Base-by-base conservation (phyloP, 1,284 basidiomycete genomes). In the Moesziomyces aphidis region DNA sequence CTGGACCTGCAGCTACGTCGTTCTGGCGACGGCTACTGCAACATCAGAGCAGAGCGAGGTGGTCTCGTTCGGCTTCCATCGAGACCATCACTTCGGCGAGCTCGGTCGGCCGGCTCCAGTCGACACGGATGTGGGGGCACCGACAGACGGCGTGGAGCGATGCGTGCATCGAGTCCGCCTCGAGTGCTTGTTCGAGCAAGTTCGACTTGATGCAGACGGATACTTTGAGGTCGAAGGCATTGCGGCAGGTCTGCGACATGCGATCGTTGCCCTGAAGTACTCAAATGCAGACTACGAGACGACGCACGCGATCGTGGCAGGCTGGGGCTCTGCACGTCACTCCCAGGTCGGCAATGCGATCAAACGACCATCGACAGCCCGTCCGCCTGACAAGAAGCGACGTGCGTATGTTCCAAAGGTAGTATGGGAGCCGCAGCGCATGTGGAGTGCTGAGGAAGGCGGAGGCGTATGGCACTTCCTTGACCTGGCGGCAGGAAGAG, bases 1-100 rank as follows among this genome's bases (percentile, higher is more conserved):
- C 36, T 73, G 74, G 74, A 66, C 73, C 47, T 66, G 58, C 56
- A 73, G 61, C 61, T 73, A 70, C 50, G 23, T 73, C 24, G 63
- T 74, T 13, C 46, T 76, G 2, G 49, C 24, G 13, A 17, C 9
- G 5, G 13, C 1, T 5, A 10, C 39, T 19, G n/a, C 21, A 22
- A 15, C 34, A 10, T 19, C 50, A 19, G 11, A 26, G 0, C 51
- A 63, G 17, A 69, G 72, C 11, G 55, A 60, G 3, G 21, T 76
- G 36, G 47, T 76, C 17, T 68, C 73, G 5, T 36, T 76, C 7
- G 73, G 73, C n/a, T 48, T 48, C 5, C 50, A 53, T 24, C 56
- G 56, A 3, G 55, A 76, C 22, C 68, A 76, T 52, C 52, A 55
- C 6, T 72, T 72, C 21, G 73, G 73, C 3, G 69, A 72, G 56